Base-by-base conservation (phyloP, 1,139 yeast genomes). In the Arxiozyma slooffiae region DNA sequence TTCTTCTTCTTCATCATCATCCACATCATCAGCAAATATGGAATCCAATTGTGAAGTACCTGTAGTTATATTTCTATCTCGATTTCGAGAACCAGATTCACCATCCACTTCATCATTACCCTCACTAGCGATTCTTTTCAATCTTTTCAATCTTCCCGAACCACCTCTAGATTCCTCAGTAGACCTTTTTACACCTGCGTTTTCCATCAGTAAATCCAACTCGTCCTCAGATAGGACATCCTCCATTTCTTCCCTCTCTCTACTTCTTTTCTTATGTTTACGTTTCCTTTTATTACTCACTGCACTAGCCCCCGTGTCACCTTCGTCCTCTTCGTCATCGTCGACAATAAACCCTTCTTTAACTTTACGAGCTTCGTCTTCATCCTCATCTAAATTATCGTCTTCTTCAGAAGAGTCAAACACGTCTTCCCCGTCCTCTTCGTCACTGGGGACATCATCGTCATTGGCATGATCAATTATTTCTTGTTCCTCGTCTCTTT, bases 331-430 rank as follows among this genome's bases (percentile, higher is more conserved):
- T 30, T 82, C 94, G 49, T 85, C 95, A 60, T 88, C 96, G 60
- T 88, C 97, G 14, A 89, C 97, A 63, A 90, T 90, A 68, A 90
- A 89, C 0, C 97, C 97, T 58, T 88, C 96, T 51, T 92, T 81
- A 41, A 90, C 83, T 67, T 81, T 77, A 57, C 79, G 72, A 46
- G 81, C 79, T 57, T 84, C 92, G 55, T 84, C 92, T 63, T 82
- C 90, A 60, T 82, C 87, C 26, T 81, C 85, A 17, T 83, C 90
- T 44, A 79, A 81, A 40, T 83, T 89, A 21, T 81, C 88, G 52
- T 83, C 90, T 53, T 82, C 88, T 39, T 82, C 87, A 22, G 88
- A 82, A 11, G 87, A 83, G 56, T 81, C 87, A 54, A 79, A 75
- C 18, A 76, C 78, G 54, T 76, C 75, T 37, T 70, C 71, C 42